Evolutionary conservation across 768 basidiomycete genomes (phyloP), one percentile per base, ranked within the genome.

Genomic region (Lanmaoa pseudosensibilis): DNA sequence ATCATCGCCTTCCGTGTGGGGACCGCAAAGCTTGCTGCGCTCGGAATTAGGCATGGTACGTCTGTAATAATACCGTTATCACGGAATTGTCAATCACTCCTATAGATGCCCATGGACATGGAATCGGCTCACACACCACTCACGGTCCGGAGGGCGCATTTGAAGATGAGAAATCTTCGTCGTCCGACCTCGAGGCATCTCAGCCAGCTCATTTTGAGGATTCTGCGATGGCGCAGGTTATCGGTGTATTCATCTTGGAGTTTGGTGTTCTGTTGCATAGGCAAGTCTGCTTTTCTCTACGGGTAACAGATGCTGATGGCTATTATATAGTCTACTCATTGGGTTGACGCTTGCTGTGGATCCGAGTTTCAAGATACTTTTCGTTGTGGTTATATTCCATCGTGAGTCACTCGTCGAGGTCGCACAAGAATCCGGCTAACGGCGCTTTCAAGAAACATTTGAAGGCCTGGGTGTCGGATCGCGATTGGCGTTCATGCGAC

Each of bases 341-440:
- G 95, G 95, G 1, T 75, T 98, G 33, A 95, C 96, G 0, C 82
- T 98, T 39, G 94, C 94, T n/a, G 92, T 94, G n/a, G 85, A 87
- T 63, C 73, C 79, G 5, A 69, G 82, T 36, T 97, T 98, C 75
- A 91, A 83, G 60, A 73, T 88, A 18, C 82, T 99, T n/a, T 94
- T 97, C 69, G 75, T 92, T 56, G 96, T 98, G 50, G 70, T 97
- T 25, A 75, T 94, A 64, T 94, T 95, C 75, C 96, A 98, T 67
- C 95, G 93, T 94, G 69, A 67, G 90, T 83, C 16, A 7, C 16
- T n/a, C 12, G 12, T 51, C 27, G n/a, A 48, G 34, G 6, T 47
- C 25, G 13, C 2, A 13, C 19, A 46, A 27, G n/a, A 30, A 27
- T 25, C 5, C 8, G 4, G 6, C 45, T 65, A 21, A 70, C 25